A percentile compares a stretch with the other conserved stretches of the same genome.
Evolutionary conservation across 148 eudicot species (phyloP).

Genomic region (Tetragonia tetragonoides): DNA sequence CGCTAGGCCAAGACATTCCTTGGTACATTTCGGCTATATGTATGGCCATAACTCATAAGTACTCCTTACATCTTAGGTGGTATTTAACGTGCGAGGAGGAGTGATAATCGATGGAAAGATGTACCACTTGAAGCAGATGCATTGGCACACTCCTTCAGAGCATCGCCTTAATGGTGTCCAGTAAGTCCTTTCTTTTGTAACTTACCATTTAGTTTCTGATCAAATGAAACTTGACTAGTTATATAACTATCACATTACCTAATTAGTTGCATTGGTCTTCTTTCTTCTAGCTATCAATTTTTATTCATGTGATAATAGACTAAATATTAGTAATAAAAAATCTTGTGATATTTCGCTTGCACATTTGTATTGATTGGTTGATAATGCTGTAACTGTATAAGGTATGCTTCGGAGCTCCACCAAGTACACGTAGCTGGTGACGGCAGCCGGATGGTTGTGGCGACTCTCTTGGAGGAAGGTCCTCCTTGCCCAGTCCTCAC

Average conservation of each 20-base stretch:
- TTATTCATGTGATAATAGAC: no score
- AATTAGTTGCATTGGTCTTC: no score
- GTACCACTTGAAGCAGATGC: slow-evolving; percentile 58
- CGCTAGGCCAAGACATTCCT: no score
- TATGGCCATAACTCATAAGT: not conserved
- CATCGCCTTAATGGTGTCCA: slow-evolving; percentile 56
- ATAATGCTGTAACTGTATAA: not conserved
- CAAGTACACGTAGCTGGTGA: slow-evolving; percentile 54
- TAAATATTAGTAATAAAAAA: not conserved
- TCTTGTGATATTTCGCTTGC: not conserved
- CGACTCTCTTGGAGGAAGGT: slow-evolving; percentile 50
- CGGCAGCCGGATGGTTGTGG: slow-evolving; percentile 47
- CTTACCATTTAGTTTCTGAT: no score
- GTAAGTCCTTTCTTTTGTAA: slow-evolving; percentile 33
- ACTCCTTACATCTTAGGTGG: slow-evolving; percentile 1
- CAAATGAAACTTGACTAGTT: no score
- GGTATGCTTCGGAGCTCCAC: slow-evolving; percentile 74
- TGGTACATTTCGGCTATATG: not conserved
- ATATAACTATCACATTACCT: no score
- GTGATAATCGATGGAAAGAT: slow-evolving; percentile 43
- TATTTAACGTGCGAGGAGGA: slow-evolving; percentile 26
- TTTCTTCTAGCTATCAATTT: not conserved
- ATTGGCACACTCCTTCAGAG: slow-evolving; percentile 91
- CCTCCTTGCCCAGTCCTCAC: slow-evolving; percentile 51
- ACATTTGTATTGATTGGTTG: not conserved